Evolutionary conservation across 768 basidiomycete genomes (phyloP).

Genomic region (Pleurotus ostreatus): DNA sequence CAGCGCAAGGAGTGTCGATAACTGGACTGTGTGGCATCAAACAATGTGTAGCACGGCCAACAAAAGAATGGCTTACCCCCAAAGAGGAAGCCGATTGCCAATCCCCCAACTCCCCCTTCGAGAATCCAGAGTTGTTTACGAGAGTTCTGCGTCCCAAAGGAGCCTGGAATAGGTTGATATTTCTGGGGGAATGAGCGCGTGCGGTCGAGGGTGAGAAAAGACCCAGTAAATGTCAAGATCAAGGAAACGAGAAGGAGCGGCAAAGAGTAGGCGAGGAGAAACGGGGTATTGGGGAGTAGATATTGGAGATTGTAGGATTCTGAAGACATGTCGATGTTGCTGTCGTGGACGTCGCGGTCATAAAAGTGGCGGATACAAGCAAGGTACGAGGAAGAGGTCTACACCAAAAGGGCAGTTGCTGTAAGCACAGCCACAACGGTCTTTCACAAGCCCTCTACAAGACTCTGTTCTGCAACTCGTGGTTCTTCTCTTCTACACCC

Average conservation of each 20-base stretch:
- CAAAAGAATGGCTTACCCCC: conserved; percentile 40
- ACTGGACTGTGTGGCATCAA: conserved; percentile 38
- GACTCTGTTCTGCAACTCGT: too few relatives aligned
- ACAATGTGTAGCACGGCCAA: not conserved
- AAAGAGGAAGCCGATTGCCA: conserved; percentile 53
- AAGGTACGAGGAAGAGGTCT: too few relatives aligned
- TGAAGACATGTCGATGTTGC: too few relatives aligned
- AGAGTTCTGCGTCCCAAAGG: conserved; percentile 10
- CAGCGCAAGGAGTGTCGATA: conserved; percentile 56
- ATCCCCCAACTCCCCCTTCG: conserved; percentile 63
- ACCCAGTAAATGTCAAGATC: conserved; percentile 59
- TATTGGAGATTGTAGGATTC: too few relatives aligned
- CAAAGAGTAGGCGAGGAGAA: conserved; percentile 51
- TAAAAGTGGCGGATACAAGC: too few relatives aligned
- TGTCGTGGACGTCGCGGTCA: too few relatives aligned
- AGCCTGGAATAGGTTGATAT: conserved; percentile 29
- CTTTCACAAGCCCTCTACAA: too few relatives aligned
- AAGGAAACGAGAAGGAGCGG: conserved; percentile 60
- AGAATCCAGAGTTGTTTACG: conserved; percentile 34
- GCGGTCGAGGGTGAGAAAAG: conserved; percentile 68
- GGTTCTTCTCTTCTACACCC: too few relatives aligned
- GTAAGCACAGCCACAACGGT: too few relatives aligned
- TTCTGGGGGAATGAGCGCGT: conserved; percentile 55
- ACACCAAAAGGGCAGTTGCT: too few relatives aligned
- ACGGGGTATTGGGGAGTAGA: conserved; percentile 33